A percentile compares a stretch with the other conserved stretches of the same genome.
These are phyloP conservation scores for Ramaria sp. DNA, from an alignment of 768 basidiomycete genomes.

Conservation along the genomic window DNA sequence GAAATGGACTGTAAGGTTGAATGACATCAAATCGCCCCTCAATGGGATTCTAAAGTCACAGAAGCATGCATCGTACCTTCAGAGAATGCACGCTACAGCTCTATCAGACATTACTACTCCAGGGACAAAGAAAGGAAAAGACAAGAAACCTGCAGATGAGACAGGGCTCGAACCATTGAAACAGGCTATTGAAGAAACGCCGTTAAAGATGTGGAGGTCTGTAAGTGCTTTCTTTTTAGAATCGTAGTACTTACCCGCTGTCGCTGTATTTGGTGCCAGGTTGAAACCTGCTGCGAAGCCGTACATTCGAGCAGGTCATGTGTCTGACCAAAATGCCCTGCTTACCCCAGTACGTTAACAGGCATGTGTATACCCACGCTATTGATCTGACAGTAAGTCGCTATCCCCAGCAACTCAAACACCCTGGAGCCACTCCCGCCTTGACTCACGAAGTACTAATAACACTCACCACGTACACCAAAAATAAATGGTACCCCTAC, in stretches of 20 bases:
- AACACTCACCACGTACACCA: constrained; percentile 50
- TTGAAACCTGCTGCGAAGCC: constrained; percentile 1
- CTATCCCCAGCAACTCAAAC: background rate
- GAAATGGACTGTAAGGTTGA: constrained; percentile 27
- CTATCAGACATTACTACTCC: constrained; percentile 22
- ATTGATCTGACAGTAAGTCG: background rate
- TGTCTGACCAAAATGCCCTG: constrained; percentile 2
- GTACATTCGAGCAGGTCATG: background rate
- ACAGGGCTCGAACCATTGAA: constrained; percentile 40
- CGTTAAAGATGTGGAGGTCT: constrained; percentile 55
- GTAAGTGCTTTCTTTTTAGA: constrained; percentile 15
- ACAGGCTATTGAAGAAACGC: constrained; percentile 37
- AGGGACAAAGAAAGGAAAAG: constrained; percentile 9
- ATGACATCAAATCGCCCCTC: constrained; percentile 36
- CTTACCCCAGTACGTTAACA: background rate
- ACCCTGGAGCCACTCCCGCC: background rate
- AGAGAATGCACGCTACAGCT: constrained; percentile 27
- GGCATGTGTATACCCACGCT: background rate
- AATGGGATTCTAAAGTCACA: constrained; percentile 44
- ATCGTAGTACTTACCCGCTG: background rate
- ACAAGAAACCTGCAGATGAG: constrained; percentile 30
- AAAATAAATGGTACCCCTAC: constrained; percentile 49
- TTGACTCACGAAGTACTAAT: constrained; percentile 35
- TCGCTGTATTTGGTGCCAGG: background rate
- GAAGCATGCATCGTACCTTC: constrained; percentile 43